phyloP scores from a whole-genome alignment of 768 basidiomycete species.

The Suillus cothurnatus region DNA sequence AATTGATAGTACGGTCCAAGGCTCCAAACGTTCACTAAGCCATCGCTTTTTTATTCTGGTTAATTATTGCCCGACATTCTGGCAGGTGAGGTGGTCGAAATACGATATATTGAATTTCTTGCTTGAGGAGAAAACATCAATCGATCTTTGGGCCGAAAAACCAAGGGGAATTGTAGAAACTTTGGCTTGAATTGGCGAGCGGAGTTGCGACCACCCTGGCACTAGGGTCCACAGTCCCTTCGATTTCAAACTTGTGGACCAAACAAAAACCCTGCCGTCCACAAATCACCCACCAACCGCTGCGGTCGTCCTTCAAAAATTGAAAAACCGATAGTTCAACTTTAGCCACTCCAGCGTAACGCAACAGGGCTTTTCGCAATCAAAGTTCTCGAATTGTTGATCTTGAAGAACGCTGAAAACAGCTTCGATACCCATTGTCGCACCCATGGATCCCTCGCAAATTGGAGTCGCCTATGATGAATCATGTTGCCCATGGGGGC shows the following conservation, averaged over 20 bases:
- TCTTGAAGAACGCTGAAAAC: background rate
- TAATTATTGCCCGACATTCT: background rate
- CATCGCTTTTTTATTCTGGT: background rate
- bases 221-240: background rate
- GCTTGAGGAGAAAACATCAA: background rate
- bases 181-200: conserved; percentile 2
- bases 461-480: background rate
- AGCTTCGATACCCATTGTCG: conserved; percentile 18
- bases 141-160: background rate
- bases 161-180: background rate
- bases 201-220: conserved; percentile 1
- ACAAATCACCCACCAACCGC: background rate
- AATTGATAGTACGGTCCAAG: background rate
- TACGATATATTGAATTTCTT: background rate
- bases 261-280: background rate
- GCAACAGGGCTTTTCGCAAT: background rate
- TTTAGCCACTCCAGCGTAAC: background rate
- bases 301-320: background rate
- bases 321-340: background rate
- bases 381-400: conserved; percentile 3
- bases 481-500: conserved; percentile 20
- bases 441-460: conserved; percentile 24
- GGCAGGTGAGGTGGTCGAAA: background rate
- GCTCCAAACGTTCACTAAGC: background rate
- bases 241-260: conserved; percentile 3